Percentiles rank a stretch among this genome's conserved stretches.
These are phyloP conservation scores for Chrysoporthe austroafricana DNA, from an alignment of 2,329 filamentous ascomycete species.

Conservation along the genomic window DNA sequence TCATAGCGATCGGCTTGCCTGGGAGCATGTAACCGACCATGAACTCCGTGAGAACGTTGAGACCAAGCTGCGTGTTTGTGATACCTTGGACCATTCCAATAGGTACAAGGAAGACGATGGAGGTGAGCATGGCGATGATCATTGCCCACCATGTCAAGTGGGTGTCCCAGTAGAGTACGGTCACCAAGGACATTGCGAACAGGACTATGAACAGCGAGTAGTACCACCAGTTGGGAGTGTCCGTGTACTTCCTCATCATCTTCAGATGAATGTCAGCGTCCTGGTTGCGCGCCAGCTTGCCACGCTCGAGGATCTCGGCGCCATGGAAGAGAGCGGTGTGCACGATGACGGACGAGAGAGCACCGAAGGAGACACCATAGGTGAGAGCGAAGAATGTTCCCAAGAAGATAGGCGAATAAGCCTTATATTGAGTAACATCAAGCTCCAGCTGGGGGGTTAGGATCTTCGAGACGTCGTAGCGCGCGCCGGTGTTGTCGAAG, in stretches of 20 bases:
- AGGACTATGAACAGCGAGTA: constrained; percentile 23
- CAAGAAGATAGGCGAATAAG: constrained; percentile 24
- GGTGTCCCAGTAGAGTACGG: constrained; percentile 27
- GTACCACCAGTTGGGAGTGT: constrained; percentile 30
- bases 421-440: constrained; percentile 22
- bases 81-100: constrained; percentile 41
- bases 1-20: constrained; percentile 54
- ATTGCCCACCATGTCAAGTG: constrained; percentile 30
- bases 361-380: constrained; percentile 25
- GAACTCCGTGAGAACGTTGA: constrained; percentile 57
- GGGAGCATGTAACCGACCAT: constrained; percentile 57
- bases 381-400: constrained; percentile 21
- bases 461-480: constrained; percentile 18
- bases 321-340: constrained; percentile 32
- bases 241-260: constrained; percentile 29
- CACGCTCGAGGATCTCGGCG: constrained; percentile 33
- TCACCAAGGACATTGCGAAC: constrained; percentile 26
- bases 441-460: constrained; percentile 20
- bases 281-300: constrained; percentile 27
- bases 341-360: constrained; percentile 22
- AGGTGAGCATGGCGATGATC: constrained; percentile 35
- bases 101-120: constrained; percentile 38
- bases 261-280: constrained; percentile 29
- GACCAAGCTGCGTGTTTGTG: constrained; percentile 42
- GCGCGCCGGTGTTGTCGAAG: constrained; percentile 20